A percentile compares a stretch with the other conserved stretches of the same genome.
Evolutionary conservation across 352 stramenopile species (phyloP).

Genomic region (Nothophytophthora sp.): DNA sequence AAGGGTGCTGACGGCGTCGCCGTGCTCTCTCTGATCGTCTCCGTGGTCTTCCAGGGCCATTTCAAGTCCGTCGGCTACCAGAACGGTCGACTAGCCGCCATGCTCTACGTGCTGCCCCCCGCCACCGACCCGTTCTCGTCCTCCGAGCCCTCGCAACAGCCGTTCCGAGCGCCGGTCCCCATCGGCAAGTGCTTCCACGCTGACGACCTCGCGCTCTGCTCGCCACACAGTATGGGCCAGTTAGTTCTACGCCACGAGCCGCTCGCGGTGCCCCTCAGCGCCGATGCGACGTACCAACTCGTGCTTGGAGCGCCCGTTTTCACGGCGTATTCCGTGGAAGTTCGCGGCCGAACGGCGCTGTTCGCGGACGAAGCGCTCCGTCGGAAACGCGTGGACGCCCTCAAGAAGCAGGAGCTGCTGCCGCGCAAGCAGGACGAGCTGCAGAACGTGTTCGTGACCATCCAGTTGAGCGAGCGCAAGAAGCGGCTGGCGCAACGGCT

Average conservation of each 20-base stretch:
- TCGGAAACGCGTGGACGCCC: slow-evolving; percentile 47
- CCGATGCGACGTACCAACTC: slow-evolving; percentile 65
- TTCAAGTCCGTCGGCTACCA: slow-evolving; percentile 76
- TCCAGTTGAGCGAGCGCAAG: slow-evolving; percentile 71
- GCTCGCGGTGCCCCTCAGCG: slow-evolving; percentile 41
- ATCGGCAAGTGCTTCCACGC: slow-evolving; percentile 60
- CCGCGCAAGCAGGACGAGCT: slow-evolving; percentile 60
- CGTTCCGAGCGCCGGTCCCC: slow-evolving; percentile 26
- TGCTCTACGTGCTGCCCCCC: slow-evolving; percentile 68
- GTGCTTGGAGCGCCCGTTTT: slow-evolving; percentile 71
- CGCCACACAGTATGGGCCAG: slow-evolving; percentile 63
- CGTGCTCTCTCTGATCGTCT: slow-evolving; percentile 56
- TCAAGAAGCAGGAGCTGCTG: slow-evolving; percentile 72
- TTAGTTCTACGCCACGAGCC: slow-evolving; percentile 72
- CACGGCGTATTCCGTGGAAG: slow-evolving; percentile 69
- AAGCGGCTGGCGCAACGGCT: slow-evolving; percentile 52
- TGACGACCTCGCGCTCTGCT: slow-evolving; percentile 61
- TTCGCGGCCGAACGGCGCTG: slow-evolving; percentile 43
- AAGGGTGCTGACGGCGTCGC: slow-evolving; percentile 24
- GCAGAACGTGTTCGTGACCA: slow-evolving; percentile 67
- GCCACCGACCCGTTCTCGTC: slow-evolving; percentile 3
- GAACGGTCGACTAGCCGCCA: slow-evolving; percentile 69
- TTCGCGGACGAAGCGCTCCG: slow-evolving; percentile 53
- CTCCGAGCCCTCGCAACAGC: slow-evolving; percentile 14
- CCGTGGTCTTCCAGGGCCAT: slow-evolving; percentile 73